These are phyloP conservation scores for Fraxinus platypoda DNA, from an alignment of 305 asterid genomes.

Conservation along the genomic window DNA sequence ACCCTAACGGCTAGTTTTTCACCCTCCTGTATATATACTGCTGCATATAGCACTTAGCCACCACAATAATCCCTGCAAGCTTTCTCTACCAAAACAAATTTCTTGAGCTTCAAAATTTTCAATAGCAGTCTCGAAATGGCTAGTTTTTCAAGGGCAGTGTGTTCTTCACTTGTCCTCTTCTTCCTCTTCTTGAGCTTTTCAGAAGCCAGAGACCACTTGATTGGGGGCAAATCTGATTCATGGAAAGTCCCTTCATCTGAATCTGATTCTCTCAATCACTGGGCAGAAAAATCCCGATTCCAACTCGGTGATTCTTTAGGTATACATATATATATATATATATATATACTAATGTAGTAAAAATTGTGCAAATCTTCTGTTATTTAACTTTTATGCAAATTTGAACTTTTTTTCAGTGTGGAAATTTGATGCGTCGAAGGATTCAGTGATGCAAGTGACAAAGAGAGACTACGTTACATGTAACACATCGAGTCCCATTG, in stretches of 20 bases:
- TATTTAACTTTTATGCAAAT: background rate
- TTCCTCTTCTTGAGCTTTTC: slow-evolving; percentile 36
- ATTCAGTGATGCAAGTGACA: slow-evolving; percentile 61
- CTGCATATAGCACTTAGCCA: background rate
- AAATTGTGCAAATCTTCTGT: background rate
- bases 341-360: background rate
- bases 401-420: slow-evolving; percentile 35
- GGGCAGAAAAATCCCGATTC: slow-evolving; percentile 71
- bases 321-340: slow-evolving; percentile 16
- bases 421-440: slow-evolving; percentile 47
- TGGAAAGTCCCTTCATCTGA: slow-evolving; percentile 55
- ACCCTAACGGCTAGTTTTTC: slow-evolving; percentile 48
- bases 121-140: slow-evolving; percentile 36
- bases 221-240: slow-evolving; percentile 53
- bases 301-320: slow-evolving; percentile 65
- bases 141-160: background rate
- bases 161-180: slow-evolving; percentile 20
- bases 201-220: slow-evolving; percentile 54
- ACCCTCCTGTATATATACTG: slow-evolving; percentile 20
- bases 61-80: background rate
- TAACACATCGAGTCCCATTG: slow-evolving; percentile 61
- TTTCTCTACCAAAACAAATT: background rate
- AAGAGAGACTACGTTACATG: slow-evolving; percentile 61
- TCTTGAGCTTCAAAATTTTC: background rate
- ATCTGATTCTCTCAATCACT: slow-evolving; percentile 54